Evolutionary conservation across 2,329 filamentous ascomycete genomes (phyloP), one percentile per base, ranked within the genome.

Genomic region (Neoscytalidium dimidiatum): DNA sequence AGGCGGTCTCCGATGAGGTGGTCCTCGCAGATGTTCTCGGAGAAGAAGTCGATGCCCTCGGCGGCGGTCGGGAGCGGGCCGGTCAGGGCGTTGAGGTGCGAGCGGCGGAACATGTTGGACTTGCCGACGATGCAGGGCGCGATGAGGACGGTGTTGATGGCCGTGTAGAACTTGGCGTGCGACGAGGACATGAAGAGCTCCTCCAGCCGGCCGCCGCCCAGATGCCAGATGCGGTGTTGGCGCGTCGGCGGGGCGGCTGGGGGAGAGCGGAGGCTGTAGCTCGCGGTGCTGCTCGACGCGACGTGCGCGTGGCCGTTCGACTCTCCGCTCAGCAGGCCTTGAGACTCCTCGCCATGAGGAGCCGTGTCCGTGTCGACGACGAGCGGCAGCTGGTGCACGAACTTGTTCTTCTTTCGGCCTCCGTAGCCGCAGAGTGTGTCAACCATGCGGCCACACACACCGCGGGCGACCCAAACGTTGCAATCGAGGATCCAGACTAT

Each of bases 91-190:
- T 97, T 87, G 38, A 99, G 87, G 72, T 99, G 94, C 0, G 92
- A 92, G 67, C 91, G 92, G 66, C 95, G 91, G 79, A 98, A 99
- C 94, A 99, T 98, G 80, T 96, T 98, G 72, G 92, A 96, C 81
- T 99, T 99, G 58, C 95, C 95, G 23, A 98, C 90, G 65, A 96
- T 90, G 78, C 95, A 99, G 8, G 96, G 95, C 0, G 95, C 95
- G 61, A 98, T 81, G 3, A 91, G 85, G 17, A 97, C 92, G 0
- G 92, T 92, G 78, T 98, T 98, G 84, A 99, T 99, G 67, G 94
- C 95, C 8, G 90, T 90, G 81, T 99, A 99, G 83, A 99, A 98
- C 75, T 99, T 99, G 71, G 93, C 92, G 77, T 99, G 95, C 0
- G 92, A 88, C 0, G 93, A 95, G 0, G 92, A 90, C 85, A 99